Conservation (phyloP, 345 rosid genomes). For the Citrus maxima region DNA sequence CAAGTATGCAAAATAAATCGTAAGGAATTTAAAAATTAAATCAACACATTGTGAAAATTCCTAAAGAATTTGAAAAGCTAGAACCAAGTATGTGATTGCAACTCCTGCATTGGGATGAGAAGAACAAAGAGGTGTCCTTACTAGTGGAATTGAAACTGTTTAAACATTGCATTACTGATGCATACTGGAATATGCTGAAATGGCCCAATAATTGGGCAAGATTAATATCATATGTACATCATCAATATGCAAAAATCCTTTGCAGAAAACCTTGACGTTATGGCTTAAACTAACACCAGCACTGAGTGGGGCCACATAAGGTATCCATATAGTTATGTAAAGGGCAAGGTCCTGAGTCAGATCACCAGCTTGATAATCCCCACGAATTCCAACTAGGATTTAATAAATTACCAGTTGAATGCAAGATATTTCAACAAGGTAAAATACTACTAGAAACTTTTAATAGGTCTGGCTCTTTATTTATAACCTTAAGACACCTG, state of each 20-base stretch:
- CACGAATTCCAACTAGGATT: neutral
- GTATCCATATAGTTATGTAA: neutral
- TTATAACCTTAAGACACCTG: neutral
- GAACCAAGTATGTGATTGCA: neutral
- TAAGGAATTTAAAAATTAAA: neutral
- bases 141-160: neutral
- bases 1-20: neutral
- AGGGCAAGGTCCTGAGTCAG: neutral
- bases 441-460: slow-evolving; percentile 1
- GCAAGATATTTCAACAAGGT: slow-evolving; percentile 6
- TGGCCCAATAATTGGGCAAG: neutral
- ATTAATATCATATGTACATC: neutral
- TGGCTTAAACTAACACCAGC: neutral
- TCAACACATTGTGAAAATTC: neutral
- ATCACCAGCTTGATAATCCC: neutral
- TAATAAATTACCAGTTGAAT: neutral
- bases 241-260: neutral
- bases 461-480: neutral
- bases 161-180: neutral
- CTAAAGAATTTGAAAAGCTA: neutral
- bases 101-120: neutral
- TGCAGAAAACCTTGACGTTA: neutral
- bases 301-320: neutral
- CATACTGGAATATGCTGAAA: neutral
- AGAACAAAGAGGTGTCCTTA: neutral